Evolutionary conservation across 805 yeast species (phyloP).

Genomic region (Sugiyamaella smithiae): DNA sequence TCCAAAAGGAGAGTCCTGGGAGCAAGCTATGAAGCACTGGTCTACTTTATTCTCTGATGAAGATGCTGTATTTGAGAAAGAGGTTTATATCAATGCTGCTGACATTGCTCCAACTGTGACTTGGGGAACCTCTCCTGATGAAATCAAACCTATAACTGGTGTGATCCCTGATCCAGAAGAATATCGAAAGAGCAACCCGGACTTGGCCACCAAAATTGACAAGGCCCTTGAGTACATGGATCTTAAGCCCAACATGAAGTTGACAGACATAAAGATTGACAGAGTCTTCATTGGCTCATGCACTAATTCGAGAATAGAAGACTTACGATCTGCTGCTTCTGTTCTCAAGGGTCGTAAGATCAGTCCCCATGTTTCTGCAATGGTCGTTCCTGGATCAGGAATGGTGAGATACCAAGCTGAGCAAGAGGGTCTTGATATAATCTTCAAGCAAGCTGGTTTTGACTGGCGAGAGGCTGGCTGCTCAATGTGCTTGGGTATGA

Average conservation of each 20-base stretch:
- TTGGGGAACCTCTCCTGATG: conserved; percentile 99
- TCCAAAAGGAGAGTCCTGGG: conserved; percentile 92
- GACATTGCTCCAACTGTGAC: conserved; percentile 95
- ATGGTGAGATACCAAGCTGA: conserved; percentile 90
- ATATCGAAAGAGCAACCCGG: conserved; percentile 51
- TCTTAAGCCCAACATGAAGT: conserved; percentile 72
- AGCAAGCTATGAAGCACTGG: conserved; percentile 90
- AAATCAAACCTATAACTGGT: conserved; percentile 90
- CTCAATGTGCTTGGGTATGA: conserved; percentile 99
- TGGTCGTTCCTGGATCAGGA: conserved; percentile 98
- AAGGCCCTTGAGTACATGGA: conserved; percentile 93
- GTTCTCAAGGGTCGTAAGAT: conserved; percentile 86
- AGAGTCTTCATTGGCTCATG: conserved; percentile 97
- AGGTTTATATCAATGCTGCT: conserved; percentile 70
- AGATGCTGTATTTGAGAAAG: conserved; percentile 84
- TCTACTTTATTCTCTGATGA: conserved; percentile 78
- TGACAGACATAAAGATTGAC: conserved; percentile 69
- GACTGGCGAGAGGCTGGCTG: conserved; percentile 99
- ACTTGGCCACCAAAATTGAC: conserved; percentile 76
- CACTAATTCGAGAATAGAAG: conserved; percentile 96
- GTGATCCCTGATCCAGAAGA: conserved; percentile 84
- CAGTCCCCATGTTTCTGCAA: conserved; percentile 75
- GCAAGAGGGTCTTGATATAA: conserved; percentile 85
- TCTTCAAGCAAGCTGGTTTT: conserved; percentile 87
- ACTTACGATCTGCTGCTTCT: conserved; percentile 88